Conservation (phyloP, 208 protist genomes). For the Tritrichomonas musculus region DNA sequence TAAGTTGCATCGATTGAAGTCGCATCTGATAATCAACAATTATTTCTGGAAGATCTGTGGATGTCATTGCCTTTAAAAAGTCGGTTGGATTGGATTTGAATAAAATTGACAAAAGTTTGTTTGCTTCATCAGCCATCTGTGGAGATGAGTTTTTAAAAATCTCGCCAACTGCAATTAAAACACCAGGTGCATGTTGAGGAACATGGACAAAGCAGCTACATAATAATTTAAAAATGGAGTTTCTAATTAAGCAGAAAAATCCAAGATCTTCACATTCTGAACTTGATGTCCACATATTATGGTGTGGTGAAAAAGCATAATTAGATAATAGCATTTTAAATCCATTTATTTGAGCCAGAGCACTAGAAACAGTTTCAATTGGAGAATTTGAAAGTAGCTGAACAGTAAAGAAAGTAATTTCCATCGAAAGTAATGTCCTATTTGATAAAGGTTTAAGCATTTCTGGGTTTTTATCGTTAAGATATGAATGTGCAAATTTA, state of each 20-base stretch:
- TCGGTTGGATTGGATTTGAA: background rate
- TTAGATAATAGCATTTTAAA: background rate
- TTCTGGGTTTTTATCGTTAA: background rate
- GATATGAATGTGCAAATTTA: background rate
- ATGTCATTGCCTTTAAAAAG: background rate
- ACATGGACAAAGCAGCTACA: background rate
- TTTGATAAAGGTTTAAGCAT: background rate
- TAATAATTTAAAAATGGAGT: conserved; percentile 4
- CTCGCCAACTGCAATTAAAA: background rate
- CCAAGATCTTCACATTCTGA: background rate
- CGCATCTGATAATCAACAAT: background rate
- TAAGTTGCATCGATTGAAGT: background rate
- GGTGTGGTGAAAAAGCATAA: background rate
- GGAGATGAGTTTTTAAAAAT: background rate
- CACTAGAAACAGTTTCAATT: background rate
- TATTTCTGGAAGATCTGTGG: background rate
- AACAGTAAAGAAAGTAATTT: background rate
- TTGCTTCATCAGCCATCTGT: conserved; percentile 3
- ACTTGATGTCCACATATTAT: background rate
- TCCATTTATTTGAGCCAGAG: background rate
- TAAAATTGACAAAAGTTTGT: background rate
- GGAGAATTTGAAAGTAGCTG: background rate
- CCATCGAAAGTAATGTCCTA: background rate
- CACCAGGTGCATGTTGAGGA: background rate
- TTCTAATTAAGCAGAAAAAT: background rate